A percentile compares a stretch with the other conserved stretches of the same genome.
These are phyloP conservation scores for Knufia petricola DNA, from an alignment of 2,329 filamentous ascomycete genomes.

Conservation along the genomic window DNA sequence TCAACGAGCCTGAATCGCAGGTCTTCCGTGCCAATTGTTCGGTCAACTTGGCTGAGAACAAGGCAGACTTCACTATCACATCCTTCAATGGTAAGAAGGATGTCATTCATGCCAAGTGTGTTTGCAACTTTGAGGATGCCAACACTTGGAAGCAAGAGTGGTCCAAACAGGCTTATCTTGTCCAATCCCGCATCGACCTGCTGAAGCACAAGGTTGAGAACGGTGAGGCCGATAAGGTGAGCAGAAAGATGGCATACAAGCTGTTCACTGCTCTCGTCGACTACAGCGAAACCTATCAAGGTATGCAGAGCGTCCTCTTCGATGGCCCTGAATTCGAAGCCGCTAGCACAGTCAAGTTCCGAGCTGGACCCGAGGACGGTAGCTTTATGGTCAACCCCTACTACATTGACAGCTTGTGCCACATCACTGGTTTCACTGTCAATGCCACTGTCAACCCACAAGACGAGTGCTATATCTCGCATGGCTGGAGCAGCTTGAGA, in stretches of 20 bases:
- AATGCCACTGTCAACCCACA: slow-evolving; percentile 45
- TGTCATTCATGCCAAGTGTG: slow-evolving; percentile 25
- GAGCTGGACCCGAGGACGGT: slow-evolving; percentile 23
- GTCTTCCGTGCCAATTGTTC: slow-evolving; percentile 19
- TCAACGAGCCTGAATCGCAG: slow-evolving; percentile 21
- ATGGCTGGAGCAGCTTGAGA: slow-evolving; percentile 53
- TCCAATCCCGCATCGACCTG: slow-evolving; percentile 27
- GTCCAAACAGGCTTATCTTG: slow-evolving; percentile 25
- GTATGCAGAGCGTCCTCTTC: slow-evolving; percentile 31
- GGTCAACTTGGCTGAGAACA: slow-evolving; percentile 21
- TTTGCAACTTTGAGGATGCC: slow-evolving; percentile 25
- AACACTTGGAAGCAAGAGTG: slow-evolving; percentile 25
- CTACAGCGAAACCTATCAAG: slow-evolving; percentile 28
- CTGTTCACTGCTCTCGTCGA: slow-evolving; percentile 30
- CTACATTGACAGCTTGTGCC: slow-evolving; percentile 31
- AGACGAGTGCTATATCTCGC: slow-evolving; percentile 52
- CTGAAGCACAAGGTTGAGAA: slow-evolving; percentile 25
- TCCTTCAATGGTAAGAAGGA: slow-evolving; percentile 23
- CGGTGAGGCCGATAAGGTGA: slow-evolving; percentile 26
- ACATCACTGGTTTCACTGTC: slow-evolving; percentile 29
- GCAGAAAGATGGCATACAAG: slow-evolving; percentile 29
- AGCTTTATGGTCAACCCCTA: slow-evolving; percentile 31
- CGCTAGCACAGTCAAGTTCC: slow-evolving; percentile 27
- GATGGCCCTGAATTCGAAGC: slow-evolving; percentile 30
- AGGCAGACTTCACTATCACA: slow-evolving; percentile 22